A percentile compares a stretch with the other conserved stretches of the same genome.
These are phyloP conservation scores for Microglena sp. DNA, from an alignment of 139 green algal species.

Conservation along the genomic window DNA sequence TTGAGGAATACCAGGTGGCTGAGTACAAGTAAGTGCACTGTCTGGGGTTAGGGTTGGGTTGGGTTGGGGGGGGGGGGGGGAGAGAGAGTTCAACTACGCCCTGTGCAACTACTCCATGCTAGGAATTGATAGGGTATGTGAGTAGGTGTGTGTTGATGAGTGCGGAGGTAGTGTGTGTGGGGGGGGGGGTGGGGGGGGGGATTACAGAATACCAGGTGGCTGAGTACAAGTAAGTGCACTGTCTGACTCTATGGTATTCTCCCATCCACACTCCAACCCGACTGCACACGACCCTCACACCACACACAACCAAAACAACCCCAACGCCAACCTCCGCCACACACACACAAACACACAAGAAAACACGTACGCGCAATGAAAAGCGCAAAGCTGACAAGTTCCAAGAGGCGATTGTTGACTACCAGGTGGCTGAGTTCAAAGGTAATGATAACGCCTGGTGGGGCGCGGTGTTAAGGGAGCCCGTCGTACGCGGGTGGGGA, in stretches of 20 bases:
- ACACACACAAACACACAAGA: background rate
- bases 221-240: slow-evolving; percentile 32
- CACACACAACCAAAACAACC: too few relatives aligned
- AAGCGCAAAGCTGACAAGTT: too few relatives aligned
- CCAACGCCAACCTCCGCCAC: too few relatives aligned
- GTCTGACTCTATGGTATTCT: background rate
- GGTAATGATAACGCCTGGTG: too few relatives aligned
- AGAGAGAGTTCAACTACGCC: background rate
- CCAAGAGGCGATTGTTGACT: background rate
- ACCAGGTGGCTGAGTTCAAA: background rate
- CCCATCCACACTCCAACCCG: too few relatives aligned
- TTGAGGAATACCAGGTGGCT: slow-evolving; percentile 63
- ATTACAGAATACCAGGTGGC: slow-evolving; percentile 67
- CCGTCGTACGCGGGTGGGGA: too few relatives aligned
- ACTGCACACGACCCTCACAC: too few relatives aligned
- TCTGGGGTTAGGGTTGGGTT: background rate
- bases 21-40: slow-evolving; percentile 32
- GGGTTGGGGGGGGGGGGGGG: background rate
- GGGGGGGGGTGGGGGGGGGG: slow-evolving; percentile 12
- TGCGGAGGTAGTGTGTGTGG: background rate
- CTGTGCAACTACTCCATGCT: background rate
- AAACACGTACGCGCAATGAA: background rate
- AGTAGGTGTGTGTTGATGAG: background rate
- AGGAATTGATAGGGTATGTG: background rate
- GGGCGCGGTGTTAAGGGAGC: too few relatives aligned